Conservation (phyloP, 140 eudicot species). For the Bidens hawaiensis region DNA sequence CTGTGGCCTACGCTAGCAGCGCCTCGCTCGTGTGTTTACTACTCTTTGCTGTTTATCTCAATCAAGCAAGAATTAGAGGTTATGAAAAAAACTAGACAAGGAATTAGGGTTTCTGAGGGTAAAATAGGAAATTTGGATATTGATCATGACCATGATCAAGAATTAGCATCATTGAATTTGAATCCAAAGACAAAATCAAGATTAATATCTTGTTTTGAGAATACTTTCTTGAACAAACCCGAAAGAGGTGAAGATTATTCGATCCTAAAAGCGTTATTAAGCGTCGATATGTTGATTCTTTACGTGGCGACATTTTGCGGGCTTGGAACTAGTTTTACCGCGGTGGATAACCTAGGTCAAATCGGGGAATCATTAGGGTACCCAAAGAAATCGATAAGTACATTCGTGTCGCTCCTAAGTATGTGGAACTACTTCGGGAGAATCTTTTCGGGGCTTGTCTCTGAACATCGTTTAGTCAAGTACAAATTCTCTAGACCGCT, state of each 20-base stretch:
- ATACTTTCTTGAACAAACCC: slow-evolving; percentile 40
- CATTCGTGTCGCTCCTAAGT: slow-evolving; percentile 66
- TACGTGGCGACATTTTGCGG: slow-evolving; percentile 66
- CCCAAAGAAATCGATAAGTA: slow-evolving; percentile 45
- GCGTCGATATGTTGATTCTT: slow-evolving; percentile 57
- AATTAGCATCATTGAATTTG: background rate
- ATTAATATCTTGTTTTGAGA: slow-evolving; percentile 22
- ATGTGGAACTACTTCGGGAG: slow-evolving; percentile 77
- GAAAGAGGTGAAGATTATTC: slow-evolving; percentile 67
- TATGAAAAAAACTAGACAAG: slow-evolving; percentile 24
- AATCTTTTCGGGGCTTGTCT: slow-evolving; percentile 63
- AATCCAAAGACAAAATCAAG: background rate
- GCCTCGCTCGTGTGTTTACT: slow-evolving; percentile 42
- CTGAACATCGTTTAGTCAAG: slow-evolving; percentile 47
- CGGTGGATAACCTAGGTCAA: slow-evolving; percentile 74
- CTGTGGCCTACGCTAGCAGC: slow-evolving; percentile 47
- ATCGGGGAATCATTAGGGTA: slow-evolving; percentile 70
- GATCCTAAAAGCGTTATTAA: slow-evolving; percentile 53
- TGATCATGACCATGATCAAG: background rate
- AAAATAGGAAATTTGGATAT: slow-evolving; percentile 3
- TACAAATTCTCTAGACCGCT: slow-evolving; percentile 60
- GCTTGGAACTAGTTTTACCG: slow-evolving; percentile 67
- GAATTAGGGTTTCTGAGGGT: slow-evolving; percentile 10
- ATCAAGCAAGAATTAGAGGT: slow-evolving; percentile 43
- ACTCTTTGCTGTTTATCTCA: slow-evolving; percentile 51